phyloP scores from a whole-genome alignment of 129 eudicot genomes.

The Artemisia argyi region DNA sequence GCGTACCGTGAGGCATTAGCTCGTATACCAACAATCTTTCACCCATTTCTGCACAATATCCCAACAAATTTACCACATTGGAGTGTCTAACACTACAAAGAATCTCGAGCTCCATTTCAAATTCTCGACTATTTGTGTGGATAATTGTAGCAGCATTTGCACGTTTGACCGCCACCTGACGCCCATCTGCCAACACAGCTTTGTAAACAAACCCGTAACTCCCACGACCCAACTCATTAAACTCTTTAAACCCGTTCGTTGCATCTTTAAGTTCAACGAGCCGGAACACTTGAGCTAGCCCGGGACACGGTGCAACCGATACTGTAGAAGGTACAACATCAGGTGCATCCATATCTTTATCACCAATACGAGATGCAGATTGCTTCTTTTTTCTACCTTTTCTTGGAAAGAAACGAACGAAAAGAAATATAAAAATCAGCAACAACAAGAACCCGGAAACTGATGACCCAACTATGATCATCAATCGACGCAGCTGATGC shows the following conservation, averaged over 20 bases:
- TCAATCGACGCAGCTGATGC: slow-evolving; percentile 40
- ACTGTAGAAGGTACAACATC: slow-evolving; percentile 43
- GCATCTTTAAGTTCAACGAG: slow-evolving; percentile 93
- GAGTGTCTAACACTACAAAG: slow-evolving; percentile 83
- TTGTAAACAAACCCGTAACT: slow-evolving; percentile 95
- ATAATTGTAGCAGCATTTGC: slow-evolving; percentile 98
- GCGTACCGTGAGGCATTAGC: slow-evolving; percentile 84
- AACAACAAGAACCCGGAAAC: slow-evolving; percentile 51
- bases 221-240: slow-evolving; percentile 94
- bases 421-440: slow-evolving; percentile 49
- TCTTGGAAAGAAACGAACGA: slow-evolving; percentile 41
- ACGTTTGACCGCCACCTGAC: slow-evolving; percentile 88
- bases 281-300: slow-evolving; percentile 83
- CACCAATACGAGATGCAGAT: slow-evolving; percentile 51
- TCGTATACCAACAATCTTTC: slow-evolving; percentile 87
- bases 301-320: slow-evolving; percentile 68
- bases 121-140: slow-evolving; percentile 79
- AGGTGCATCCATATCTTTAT: slow-evolving; percentile 46
- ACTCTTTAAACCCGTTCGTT: slow-evolving; percentile 95
- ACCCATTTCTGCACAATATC: slow-evolving; percentile 97
- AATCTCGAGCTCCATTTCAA: slow-evolving; percentile 83
- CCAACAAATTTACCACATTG: slow-evolving; percentile 78
- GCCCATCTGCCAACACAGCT: slow-evolving; percentile 81
- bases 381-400: slow-evolving; percentile 54
- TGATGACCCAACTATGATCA: slow-evolving; percentile 62